Conservation (phyloP, 1,139 yeast genomes). For the Candida glucosophila region DNA sequence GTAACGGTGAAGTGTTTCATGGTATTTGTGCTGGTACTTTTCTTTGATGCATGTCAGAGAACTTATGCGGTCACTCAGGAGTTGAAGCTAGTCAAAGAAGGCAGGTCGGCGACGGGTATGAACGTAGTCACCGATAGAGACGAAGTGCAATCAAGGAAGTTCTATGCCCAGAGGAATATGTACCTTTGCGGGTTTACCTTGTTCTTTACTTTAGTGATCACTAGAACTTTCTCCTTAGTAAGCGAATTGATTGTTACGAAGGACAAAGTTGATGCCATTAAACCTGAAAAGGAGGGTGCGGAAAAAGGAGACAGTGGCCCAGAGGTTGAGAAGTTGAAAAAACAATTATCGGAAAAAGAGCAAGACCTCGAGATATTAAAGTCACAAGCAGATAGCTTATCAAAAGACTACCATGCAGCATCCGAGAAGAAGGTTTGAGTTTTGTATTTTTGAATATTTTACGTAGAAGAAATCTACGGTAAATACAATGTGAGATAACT, state of each 20-base stretch:
- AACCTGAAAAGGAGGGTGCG: conserved; percentile 12
- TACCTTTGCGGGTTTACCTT: conserved; percentile 93
- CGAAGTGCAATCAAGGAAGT: conserved; percentile 82
- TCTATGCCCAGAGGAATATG: conserved; percentile 95
- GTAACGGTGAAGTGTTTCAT: conserved; percentile 75
- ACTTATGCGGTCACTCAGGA: conserved; percentile 68
- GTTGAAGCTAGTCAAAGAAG: conserved; percentile 20
- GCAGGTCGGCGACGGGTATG: conserved; percentile 11
- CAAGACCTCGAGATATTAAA: conserved; percentile 58
- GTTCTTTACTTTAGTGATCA: conserved; percentile 77
- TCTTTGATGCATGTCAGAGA: conserved; percentile 82
- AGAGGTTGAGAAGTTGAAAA: conserved; percentile 43
- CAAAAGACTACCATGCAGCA: conserved; percentile 65
- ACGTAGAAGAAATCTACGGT: too few relatives aligned
- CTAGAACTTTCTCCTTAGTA: conserved; percentile 80
- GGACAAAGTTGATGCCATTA: conserved; percentile 49
- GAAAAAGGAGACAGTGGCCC: conserved; percentile 10
- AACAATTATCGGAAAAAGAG: conserved; percentile 51
- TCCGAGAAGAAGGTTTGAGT: too few relatives aligned
- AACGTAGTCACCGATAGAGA: conserved; percentile 47
- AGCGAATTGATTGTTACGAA: conserved; percentile 59
- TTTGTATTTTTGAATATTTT: too few relatives aligned
- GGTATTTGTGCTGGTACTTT: conserved; percentile 76
- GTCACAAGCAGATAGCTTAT: conserved; percentile 61
- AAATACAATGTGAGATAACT: too few relatives aligned